Base-by-base conservation (phyloP, 768 basidiomycete species). In the Holtermanniella nyarrowii region DNA sequence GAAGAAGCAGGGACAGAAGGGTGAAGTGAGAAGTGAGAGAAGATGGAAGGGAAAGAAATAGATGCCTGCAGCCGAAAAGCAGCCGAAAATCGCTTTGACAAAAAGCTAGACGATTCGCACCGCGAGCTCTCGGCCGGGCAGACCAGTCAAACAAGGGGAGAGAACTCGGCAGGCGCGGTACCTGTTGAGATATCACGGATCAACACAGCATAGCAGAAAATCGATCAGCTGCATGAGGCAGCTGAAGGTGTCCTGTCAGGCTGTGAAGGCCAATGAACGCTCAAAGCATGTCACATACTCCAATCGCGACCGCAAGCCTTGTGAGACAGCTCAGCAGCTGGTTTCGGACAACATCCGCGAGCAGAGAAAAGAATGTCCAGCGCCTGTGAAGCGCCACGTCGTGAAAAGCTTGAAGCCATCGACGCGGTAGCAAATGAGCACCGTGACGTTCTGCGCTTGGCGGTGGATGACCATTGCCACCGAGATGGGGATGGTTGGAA, bases 361-460 rank as follows among this genome's bases (percentile, higher is more conserved):
- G 20, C 27, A 23, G 44, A 22, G 1, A 27, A 53, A 26, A n/a
- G 1, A 18, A 52, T 70, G 69, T 68, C 57, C 63, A 53, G 59
- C 65, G 63, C 61, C 69, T 68, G 69, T 71, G 69, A 71, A 71
- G 69, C 51, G 46, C 51, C 48, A 54, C 51, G 57, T 55, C 45
- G 51, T 31, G 53, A 23, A 39, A 20, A 49, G 50, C 46, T n/a
- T 31, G 40, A 48, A 44, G 49, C 50, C 54, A 50, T 46, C 49
- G 57, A 55, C 53, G 53, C 46, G 55, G 66, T 65, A 66, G 65
- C 69, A 71, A 71, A 71, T 54, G 50, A 71, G 64, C 62, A 63
- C 55, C 54, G 48, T 12, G 27, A 56, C 46, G 49, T 31, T 56
- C 59, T 59, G 41, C 56, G 59, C 59, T 48, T 40, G 18, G 37